phyloP scores from a whole-genome alignment of 176 grass and related monocot species.

The Ananas comosus region DNA sequence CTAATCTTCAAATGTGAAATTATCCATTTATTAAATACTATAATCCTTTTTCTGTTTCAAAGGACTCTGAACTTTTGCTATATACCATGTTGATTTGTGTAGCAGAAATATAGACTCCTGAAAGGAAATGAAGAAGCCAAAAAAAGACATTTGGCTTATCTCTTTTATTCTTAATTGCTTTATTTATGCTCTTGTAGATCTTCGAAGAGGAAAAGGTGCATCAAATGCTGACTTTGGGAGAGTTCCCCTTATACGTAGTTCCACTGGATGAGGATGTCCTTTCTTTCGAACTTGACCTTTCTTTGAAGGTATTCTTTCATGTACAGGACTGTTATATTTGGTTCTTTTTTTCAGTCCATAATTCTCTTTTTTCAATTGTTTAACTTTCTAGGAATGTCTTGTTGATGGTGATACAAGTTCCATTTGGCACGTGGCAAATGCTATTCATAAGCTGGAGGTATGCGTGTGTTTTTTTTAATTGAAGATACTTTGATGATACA shows the following conservation, averaged over 20 bases:
- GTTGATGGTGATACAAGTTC: slow-evolving; percentile 92
- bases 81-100: too few species aligned
- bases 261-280: slow-evolving; percentile 88
- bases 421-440: slow-evolving; percentile 94
- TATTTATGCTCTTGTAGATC: slow-evolving; percentile 36
- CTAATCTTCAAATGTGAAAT: too few species aligned
- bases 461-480: neutral
- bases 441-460: slow-evolving; percentile 96
- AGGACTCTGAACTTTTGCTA: too few species aligned
- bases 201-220: slow-evolving; percentile 94
- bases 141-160: slow-evolving; percentile 14
- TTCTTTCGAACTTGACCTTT: slow-evolving; percentile 84
- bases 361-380: slow-evolving; percentile 15
- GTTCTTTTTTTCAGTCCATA: neutral
- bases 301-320: slow-evolving; percentile 48
- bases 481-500: neutral
- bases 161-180: slow-evolving; percentile 3
- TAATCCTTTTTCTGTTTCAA: too few species aligned
- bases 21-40: too few species aligned
- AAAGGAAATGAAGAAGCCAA: neutral
- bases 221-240: slow-evolving; percentile 61
- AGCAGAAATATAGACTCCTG: neutral
- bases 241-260: slow-evolving; percentile 81
- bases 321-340: neutral
- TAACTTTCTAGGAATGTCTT: slow-evolving; percentile 56